Base-by-base conservation (phyloP, 2,329 filamentous ascomycete genomes). In the Paramyrothecium roridum region DNA sequence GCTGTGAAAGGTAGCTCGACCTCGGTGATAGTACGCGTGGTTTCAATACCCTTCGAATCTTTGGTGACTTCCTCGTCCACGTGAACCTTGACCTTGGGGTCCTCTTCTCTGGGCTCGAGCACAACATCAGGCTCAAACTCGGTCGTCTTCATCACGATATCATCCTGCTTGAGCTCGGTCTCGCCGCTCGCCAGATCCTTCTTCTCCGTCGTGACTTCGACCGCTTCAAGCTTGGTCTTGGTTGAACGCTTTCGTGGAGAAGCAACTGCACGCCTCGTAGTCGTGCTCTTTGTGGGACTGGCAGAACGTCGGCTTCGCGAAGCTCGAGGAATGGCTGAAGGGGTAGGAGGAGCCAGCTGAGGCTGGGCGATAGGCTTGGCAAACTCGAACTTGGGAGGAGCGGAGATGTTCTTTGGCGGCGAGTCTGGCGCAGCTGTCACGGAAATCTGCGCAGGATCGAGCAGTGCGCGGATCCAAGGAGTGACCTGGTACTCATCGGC, bases 381-480 rank as follows among this genome's bases (percentile, higher is more conserved):
- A 30, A 86, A 61, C 52, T 90, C 86, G 67, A 90, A 96, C 63
- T 86, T 88, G 21, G 95, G 95, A 48, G 95, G 95, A 22, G 91
- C 86, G 17, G 83, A 76, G 61, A 97, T 96, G 58, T 81, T 84
- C 76, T 91, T 92, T 60, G 86, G 82, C 54, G 90, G 83, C 61
- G 87, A 88, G 61, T 85, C 84, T 23, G 83, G 78, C 53, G 80
- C 81, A 67, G 83, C 83, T 49, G 79, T 76, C 26, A 79, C 69
- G 47, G 77, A 69, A 57, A 98, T 96, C 26, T 92, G 88, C 59
- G 88, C 79, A n/a, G 91, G 86, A 69, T 98, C 93, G 51, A 99
- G 82, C 19, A 99, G 82, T n/a, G 95, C 95, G 55, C 85, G 85
- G 63, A 99, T 91, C 95, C 95, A 99, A 48, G 88, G 80, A 50